Evolutionary conservation across 2,329 filamentous ascomycete genomes (phyloP), one percentile per base, ranked within the genome.

Genomic region (Leptographium wingfieldii): DNA sequence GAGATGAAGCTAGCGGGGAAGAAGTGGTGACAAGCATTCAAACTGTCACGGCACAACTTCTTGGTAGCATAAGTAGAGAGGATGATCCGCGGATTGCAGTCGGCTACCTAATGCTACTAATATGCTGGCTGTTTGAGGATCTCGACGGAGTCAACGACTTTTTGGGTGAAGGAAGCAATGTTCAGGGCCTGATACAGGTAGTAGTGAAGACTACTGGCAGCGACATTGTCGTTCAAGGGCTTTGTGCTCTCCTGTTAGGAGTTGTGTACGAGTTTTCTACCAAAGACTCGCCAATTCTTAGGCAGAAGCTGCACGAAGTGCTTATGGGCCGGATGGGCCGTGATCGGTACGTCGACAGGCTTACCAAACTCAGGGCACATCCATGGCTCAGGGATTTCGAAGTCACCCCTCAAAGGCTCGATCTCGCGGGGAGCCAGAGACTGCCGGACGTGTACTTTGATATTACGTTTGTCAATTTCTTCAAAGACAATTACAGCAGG

Each of bases 201-300:
- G 84, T 89, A 49, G 69, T 79, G 25, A 85, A 85, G 64, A 82
- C 85, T 62, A 74, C 79, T 65, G 73, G 79, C 33, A 83, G 83
- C 14, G 85, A 84, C 61, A 76, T 82, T 25, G 76, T 95, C 38
- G 79, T 92, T 16, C 87, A 90, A 65, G 94, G 94, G 2, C 78
- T 99, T 14, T 90, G 88, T 69, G 87, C 91, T 19, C 84, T 91
- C 69, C 75, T 99, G 0, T 78, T 97, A 1, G 94, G 92, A 11
- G 86, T 95, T 25, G 80, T 94, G 5, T 99, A 97, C 70, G 94
- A 99, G 68, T 99, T 97, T 68, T 97, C 92, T 11, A 96, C 92
- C 0, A 96, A 95, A 69, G 94, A 99, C 72, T 97, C 92, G 0
- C 90, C 94, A 0, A 86, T 99, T 57, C 83, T 92, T 6, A 82